phyloP scores from a whole-genome alignment of 495 filamentous ascomycete genomes.

The Mytilinidion resinicola region DNA sequence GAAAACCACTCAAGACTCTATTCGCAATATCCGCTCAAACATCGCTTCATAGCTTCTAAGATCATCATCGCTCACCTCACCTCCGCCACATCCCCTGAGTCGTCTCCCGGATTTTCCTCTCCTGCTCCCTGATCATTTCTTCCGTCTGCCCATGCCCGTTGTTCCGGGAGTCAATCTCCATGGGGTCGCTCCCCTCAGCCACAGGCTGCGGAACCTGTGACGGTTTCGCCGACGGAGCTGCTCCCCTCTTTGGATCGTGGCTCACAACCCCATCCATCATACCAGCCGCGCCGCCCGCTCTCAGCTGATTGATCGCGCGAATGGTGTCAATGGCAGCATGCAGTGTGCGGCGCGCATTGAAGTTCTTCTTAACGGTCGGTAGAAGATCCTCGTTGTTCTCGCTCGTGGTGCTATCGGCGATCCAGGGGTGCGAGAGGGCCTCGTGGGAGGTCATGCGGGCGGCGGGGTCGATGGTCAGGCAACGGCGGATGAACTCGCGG shows the following conservation, averaged over 20 bases:
- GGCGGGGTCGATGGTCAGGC: constrained; percentile 80
- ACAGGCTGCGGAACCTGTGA: constrained; percentile 23
- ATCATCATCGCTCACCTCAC: constrained; percentile 7
- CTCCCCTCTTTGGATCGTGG: constrained; percentile 49
- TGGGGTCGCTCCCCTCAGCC: constrained; percentile 38
- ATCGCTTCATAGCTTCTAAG: no score
- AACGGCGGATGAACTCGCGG: constrained; percentile 81
- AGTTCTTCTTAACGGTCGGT: constrained; percentile 96
- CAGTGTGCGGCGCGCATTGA: constrained; percentile 88
- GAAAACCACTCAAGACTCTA: no score
- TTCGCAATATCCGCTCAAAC: no score
- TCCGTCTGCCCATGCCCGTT: constrained; percentile 60
- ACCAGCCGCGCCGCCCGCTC: constrained; percentile 67
- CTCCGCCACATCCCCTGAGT: constrained; percentile 53
- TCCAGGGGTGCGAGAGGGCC: constrained; percentile 83
- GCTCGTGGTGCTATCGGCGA: constrained; percentile 51
- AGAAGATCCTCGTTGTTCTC: constrained; percentile 62
- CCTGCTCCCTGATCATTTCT: constrained; percentile 57
- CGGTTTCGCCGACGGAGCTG: constrained; percentile 33
- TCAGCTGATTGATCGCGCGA: constrained; percentile 92
- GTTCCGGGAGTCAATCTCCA: constrained; percentile 52
- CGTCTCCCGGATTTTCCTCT: constrained; percentile 54
- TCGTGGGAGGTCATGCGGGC: constrained; percentile 91
- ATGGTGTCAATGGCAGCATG: constrained; percentile 98
- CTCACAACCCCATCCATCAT: constrained; percentile 78